phyloP scores from a whole-genome alignment of 257 asterid species.

The Nicotiana sylvestris region DNA sequence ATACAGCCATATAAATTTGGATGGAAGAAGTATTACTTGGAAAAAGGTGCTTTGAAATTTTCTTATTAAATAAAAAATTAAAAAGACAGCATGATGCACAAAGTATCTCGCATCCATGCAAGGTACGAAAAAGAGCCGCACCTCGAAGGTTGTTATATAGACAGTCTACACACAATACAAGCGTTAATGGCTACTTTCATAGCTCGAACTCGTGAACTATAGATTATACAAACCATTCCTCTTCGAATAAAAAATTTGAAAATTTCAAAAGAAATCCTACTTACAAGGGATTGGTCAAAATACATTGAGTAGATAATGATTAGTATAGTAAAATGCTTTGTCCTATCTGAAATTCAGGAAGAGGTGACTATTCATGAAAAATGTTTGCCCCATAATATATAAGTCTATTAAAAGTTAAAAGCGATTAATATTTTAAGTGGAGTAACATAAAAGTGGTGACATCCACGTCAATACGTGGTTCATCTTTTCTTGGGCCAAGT shows the following conservation, averaged over 20 bases:
- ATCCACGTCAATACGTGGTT: conserved; percentile 25
- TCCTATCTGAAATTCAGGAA: neutral
- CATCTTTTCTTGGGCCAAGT: conserved; percentile 1
- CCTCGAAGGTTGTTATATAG: rapidly evolving
- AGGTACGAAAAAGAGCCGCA: no score
- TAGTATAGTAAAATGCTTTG: neutral
- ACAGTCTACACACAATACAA: rapidly evolving
- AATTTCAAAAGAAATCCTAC: neutral
- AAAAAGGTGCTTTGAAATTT: neutral
- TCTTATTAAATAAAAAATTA: no score
- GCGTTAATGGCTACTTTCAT: no score
- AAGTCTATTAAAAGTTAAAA: neutral
- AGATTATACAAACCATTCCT: no score
- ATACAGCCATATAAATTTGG: no score
- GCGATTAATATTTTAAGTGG: conserved; percentile 12
- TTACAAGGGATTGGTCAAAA: neutral
- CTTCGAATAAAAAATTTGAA: neutral
- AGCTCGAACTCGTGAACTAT: no score
- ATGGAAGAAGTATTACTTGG: neutral
- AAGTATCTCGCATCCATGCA: rapidly evolving
- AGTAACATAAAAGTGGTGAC: conserved; percentile 19
- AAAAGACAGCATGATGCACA: no score
- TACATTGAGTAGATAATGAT: neutral
- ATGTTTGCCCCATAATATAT: neutral
- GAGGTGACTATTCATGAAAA: neutral